A percentile compares a stretch with the other conserved stretches of the same genome.
These are phyloP conservation scores for Aureobasidium sp. DNA, from an alignment of 2,329 filamentous ascomycete species.

Conservation along the genomic window DNA sequence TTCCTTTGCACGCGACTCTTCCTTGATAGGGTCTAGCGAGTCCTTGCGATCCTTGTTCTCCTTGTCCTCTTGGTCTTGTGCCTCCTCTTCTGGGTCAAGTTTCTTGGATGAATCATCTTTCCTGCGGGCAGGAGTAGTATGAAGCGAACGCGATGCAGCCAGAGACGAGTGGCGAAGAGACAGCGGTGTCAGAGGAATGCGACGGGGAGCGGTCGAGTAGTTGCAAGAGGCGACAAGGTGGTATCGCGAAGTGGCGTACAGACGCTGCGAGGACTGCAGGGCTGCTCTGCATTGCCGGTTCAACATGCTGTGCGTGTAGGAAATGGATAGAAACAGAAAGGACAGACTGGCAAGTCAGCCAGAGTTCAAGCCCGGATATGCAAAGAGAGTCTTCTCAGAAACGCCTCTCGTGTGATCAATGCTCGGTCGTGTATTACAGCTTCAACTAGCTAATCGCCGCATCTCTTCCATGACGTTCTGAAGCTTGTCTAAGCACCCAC, in stretches of 20 bases:
- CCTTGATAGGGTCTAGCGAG: conserved; percentile 36
- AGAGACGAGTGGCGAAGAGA: conserved; percentile 21
- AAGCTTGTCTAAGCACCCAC: conserved; percentile 38
- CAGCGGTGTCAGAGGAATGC: conserved; percentile 19
- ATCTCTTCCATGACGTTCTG: conserved; percentile 24
- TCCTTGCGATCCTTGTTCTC: conserved; percentile 38
- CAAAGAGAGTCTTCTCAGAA: neutral
- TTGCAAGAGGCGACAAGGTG: conserved; percentile 20
- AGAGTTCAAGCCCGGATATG: neutral
- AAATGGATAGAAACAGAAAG: neutral
- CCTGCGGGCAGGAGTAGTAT: conserved; percentile 39
- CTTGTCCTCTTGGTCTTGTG: conserved; percentile 32
- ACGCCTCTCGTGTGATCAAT: neutral
- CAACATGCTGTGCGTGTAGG: conserved; percentile 19
- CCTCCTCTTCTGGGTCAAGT: conserved; percentile 38
- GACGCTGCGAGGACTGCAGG: conserved; percentile 28
- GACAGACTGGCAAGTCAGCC: conserved; percentile 3
- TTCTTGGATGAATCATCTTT: conserved; percentile 51
- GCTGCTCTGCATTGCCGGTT: conserved; percentile 58
- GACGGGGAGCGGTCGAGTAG: conserved; percentile 13
- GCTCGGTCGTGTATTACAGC: conserved; percentile 14
- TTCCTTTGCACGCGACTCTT: conserved; percentile 44
- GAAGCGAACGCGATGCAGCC: conserved; percentile 30
- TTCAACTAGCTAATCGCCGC: conserved; percentile 8
- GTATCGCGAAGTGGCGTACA: conserved; percentile 24